Evolutionary conservation across 202 grass and related monocot genomes (phyloP), one percentile per base, ranked within the genome.

Genomic region (Saccharum hybrid): DNA sequence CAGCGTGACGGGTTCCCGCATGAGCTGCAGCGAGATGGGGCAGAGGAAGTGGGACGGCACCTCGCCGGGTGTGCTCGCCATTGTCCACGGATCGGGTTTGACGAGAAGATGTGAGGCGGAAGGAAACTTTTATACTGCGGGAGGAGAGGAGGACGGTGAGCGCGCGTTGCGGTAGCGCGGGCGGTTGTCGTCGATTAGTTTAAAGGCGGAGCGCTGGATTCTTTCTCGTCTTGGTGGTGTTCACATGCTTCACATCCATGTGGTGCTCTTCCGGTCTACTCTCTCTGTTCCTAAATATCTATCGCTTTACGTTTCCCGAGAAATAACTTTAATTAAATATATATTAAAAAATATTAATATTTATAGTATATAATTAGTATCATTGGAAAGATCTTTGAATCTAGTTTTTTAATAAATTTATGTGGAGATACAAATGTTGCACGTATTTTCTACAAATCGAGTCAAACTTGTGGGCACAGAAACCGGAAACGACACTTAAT

Each of bases 11-110:
- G 93, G 96, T 70, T 98, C 96, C 41, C 88, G 83, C 96, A 98
- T 98, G 39, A 98, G 82, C 57, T 98, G 74, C 64, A 98, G 89
- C 71, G 96, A 98, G 48, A 98, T 98, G 23, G 96, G 96, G 88
- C 96, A 98, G 62, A 98, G 87, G 81, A 93, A 98, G 75, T 93
- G 94, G 54, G 87, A 79, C n/a, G 96, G 93, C 67, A 96, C 85
- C 84, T 97, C 92, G 39, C 82, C 76, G 0, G 61, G 51, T 42
- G 65, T 42, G 62, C 49, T 69, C 57, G 83, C 90, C 83, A 49
- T 78, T 10, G 60, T 64, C 40, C 42, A 64, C 57, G 66, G n/a
- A 72, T 64, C 28, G 48, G 66, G 65, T 74, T 72, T 30, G 66
- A 81, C 49, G 81, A 74, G 72, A 33, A 40, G 86, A 41, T 83